Evolutionary conservation across 257 asterid species (phyloP).

Genomic region (Solanum ahanhuiri): DNA sequence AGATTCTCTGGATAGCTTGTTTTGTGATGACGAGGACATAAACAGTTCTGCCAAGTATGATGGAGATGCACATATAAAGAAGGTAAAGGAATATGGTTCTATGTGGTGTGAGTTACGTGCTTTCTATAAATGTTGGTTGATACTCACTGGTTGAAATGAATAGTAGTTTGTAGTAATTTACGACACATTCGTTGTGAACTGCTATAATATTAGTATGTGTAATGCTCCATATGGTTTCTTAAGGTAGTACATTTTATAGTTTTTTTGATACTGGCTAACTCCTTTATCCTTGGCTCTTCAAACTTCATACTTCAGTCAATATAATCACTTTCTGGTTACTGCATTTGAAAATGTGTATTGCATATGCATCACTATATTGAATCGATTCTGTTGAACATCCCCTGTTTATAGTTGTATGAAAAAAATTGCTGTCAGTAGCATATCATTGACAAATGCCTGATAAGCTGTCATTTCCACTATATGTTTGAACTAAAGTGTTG

Average conservation of each 20-base stretch:
- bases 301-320: not conserved
- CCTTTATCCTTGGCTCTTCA: not conserved
- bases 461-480: not conserved
- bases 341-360: not conserved
- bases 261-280: not conserved
- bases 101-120: not conserved
- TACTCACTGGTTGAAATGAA: not conserved
- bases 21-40: conserved; percentile 21
- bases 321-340: not conserved
- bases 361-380: not conserved
- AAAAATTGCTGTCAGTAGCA: not conserved
- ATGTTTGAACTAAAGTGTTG: not conserved
- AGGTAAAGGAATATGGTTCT: conserved; percentile 26
- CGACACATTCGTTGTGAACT: not conserved
- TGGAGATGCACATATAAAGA: conserved; percentile 25
- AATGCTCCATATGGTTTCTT: not conserved
- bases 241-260: not conserved
- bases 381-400: not conserved
- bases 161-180: not conserved
- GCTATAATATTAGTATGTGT: not conserved
- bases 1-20: conserved; percentile 42
- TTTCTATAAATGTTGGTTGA: not conserved
- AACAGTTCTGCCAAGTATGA: conserved; percentile 10
- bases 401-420: not conserved
- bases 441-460: not conserved